These are phyloP conservation scores for Vicia faba DNA, from an alignment of 306 rosid species.

Conservation along the genomic window DNA sequence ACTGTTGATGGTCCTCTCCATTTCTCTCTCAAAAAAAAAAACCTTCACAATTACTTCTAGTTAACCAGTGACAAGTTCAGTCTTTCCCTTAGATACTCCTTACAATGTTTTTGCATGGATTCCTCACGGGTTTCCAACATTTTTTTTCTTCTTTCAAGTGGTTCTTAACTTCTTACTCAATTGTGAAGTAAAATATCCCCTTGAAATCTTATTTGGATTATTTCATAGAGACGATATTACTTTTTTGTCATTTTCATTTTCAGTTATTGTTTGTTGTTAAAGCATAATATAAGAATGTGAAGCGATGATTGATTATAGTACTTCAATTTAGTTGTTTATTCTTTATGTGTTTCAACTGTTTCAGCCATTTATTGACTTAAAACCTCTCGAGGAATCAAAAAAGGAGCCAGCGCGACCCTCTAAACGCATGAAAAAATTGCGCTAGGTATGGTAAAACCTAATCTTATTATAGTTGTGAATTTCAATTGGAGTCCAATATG, in stretches of 20 bases:
- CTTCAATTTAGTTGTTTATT: slow-evolving; percentile 28
- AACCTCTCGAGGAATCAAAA: slow-evolving; percentile 64
- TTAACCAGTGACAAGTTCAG: background rate
- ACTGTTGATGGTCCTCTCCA: too few species aligned
- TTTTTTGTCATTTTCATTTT: background rate
- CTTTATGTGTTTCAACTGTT: slow-evolving; percentile 36
- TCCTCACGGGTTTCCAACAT: background rate
- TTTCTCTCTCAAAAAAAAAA: too few species aligned
- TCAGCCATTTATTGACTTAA: slow-evolving; percentile 88
- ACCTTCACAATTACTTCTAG: background rate
- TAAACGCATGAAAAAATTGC: slow-evolving; percentile 66
- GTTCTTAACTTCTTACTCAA: slow-evolving; percentile 24
- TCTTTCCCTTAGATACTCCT: background rate
- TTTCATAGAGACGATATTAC: slow-evolving; percentile 2
- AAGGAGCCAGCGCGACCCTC: slow-evolving; percentile 68
- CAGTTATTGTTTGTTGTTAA: slow-evolving; percentile 6
- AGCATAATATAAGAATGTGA: slow-evolving; percentile 11
- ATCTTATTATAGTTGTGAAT: slow-evolving; percentile 16
- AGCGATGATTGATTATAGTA: slow-evolving; percentile 12
- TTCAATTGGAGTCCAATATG: slow-evolving; percentile 20
- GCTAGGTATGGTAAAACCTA: slow-evolving; percentile 43
- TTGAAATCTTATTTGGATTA: slow-evolving; percentile 13
- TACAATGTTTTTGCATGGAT: background rate
- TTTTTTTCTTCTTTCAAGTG: background rate
- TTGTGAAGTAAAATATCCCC: background rate